Base-by-base conservation (phyloP, 768 basidiomycete genomes). In the Collybia mongolica region DNA sequence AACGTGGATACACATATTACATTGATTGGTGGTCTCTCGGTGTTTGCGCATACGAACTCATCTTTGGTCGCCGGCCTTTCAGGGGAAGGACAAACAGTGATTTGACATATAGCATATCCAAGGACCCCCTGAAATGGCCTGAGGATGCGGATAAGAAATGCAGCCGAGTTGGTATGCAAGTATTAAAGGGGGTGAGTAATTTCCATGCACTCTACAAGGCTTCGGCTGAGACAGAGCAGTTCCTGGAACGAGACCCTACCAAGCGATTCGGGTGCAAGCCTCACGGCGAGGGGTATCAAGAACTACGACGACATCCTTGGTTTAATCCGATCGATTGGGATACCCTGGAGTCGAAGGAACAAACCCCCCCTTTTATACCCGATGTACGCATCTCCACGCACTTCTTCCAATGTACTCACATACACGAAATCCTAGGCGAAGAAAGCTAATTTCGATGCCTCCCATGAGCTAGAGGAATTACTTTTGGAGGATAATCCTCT, bases 21-120 rank as follows among this genome's bases (percentile, higher is more conserved):
- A 92, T 97, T 58, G 94, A 98, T 66, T 97, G 93, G 90, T 98
- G 94, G 94, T 95, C 93, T 17, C 81, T 98, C 0, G 94, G 94
- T 15, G 90, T 98, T 48, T 90, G 93, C 67, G 86, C 89, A 42
- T 96, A 90, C 64, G 94, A 98, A 61, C 80, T 98, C 19, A 79
- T 95, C 20, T 96, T 96, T 60, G 93, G 93, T 23, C 84, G 90
- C 48, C 80, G 94, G 37, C 94, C 94, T 1, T 97, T 96, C 76
- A 79, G 95, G 37, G 96, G 97, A 9, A 84, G 91, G 63, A 92
- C 94, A 26, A 98, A 98, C 68, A 88, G 80, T 54, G 92, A 93
- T 57, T 75, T 99, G 35, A 97, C 95, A 2, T 86, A 93, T 64
- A 87, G 93, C 58, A 98, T 99, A 60, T 77, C 90, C 38, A 89